phyloP scores from a whole-genome alignment of 371 early-diverging fungal genomes.

The Dinochytrium kinnereticum region DNA sequence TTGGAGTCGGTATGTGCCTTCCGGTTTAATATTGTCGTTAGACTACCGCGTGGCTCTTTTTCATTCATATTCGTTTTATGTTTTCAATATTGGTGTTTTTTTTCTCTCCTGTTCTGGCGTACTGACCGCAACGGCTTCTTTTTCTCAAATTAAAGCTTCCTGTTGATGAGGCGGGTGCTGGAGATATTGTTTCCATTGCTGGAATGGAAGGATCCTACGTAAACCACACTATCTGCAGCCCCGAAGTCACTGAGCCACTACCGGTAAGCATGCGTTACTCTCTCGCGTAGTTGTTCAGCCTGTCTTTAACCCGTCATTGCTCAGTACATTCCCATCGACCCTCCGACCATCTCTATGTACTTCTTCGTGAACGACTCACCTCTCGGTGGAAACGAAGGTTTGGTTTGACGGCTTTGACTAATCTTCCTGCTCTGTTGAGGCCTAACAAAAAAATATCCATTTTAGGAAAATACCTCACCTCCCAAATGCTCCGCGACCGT shows the following conservation, averaged over 20 bases:
- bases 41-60: too few relatives aligned
- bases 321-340: slow-evolving; percentile 72
- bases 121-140: too few relatives aligned
- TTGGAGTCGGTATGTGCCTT: slow-evolving; percentile 47
- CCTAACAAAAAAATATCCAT: neutral
- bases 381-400: slow-evolving; percentile 73
- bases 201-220: slow-evolving; percentile 73
- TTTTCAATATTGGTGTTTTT: neutral
- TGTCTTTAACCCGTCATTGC: too few relatives aligned
- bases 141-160: slow-evolving; percentile 41
- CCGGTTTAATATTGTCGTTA: neutral
- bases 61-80: neutral
- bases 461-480: slow-evolving; percentile 65
- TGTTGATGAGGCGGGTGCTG: slow-evolving; percentile 78
- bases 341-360: slow-evolving; percentile 80
- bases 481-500: slow-evolving; percentile 74
- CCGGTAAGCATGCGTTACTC: slow-evolving; percentile 40
- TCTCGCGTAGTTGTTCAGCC: too few relatives aligned
- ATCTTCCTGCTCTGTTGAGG: too few relatives aligned
- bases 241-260: slow-evolving; percentile 61
- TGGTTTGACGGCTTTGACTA: neutral
- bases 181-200: slow-evolving; percentile 77
- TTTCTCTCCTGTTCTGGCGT: neutral
- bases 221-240: slow-evolving; percentile 75
- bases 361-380: slow-evolving; percentile 84